phyloP scores from a whole-genome alignment of 257 asterid species.

The Penstemon eatonii region DNA sequence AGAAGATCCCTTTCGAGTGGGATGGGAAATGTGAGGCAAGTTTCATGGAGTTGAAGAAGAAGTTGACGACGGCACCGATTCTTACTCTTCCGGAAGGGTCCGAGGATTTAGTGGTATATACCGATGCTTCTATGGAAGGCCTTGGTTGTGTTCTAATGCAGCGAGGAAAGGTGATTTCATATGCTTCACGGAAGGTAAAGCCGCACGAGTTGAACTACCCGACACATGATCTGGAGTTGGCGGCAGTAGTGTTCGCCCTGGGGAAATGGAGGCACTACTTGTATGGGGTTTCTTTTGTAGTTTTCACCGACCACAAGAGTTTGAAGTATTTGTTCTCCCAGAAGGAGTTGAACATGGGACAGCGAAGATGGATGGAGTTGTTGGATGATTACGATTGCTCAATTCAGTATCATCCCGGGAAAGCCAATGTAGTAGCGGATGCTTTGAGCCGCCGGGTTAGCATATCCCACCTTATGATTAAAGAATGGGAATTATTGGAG shows the following conservation, averaged over 20 bases:
- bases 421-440: neutral
- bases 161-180: neutral
- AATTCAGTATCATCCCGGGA: neutral
- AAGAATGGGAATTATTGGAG: no score
- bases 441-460: neutral
- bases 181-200: neutral
- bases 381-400: neutral
- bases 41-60: neutral
- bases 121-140: neutral
- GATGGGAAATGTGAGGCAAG: neutral
- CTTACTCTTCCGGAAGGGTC: neutral
- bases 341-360: no score
- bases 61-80: neutral
- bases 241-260: no score
- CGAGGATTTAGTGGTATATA: neutral
- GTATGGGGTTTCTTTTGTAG: no score
- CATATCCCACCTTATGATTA: no score
- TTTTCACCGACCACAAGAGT: no score
- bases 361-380: neutral
- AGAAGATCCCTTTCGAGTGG: neutral
- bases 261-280: no score
- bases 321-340: no score
- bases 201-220: no score
- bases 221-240: no score
- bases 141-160: neutral